Percentiles rank a stretch among this genome's conserved stretches.
Conservation (phyloP, 768 basidiomycete genomes). For the Boletus sp. region DNA sequence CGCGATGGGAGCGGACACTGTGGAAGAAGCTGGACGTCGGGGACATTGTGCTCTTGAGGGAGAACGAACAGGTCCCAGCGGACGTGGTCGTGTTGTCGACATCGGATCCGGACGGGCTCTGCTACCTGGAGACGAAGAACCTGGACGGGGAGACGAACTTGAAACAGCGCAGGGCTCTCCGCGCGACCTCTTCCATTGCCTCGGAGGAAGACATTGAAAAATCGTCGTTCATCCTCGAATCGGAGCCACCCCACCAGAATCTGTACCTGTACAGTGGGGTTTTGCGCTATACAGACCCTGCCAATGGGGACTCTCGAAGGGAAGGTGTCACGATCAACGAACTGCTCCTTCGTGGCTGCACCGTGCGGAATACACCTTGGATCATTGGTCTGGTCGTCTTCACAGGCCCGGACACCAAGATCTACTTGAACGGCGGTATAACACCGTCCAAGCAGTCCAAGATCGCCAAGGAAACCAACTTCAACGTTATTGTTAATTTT, state of each 20-base stretch:
- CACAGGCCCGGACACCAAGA: slow-evolving; percentile 90
- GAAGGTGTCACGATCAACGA: slow-evolving; percentile 89
- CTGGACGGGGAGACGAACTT: slow-evolving; percentile 97
- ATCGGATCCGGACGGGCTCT: slow-evolving; percentile 86
- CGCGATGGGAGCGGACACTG: slow-evolving; percentile 90
- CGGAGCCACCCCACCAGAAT: slow-evolving; percentile 91
- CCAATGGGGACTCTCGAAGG: slow-evolving; percentile 49
- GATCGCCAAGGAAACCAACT: slow-evolving; percentile 98
- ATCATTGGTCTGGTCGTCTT: slow-evolving; percentile 91
- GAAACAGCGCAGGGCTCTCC: slow-evolving; percentile 77
- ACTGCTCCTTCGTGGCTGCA: slow-evolving; percentile 85
- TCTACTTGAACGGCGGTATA: slow-evolving; percentile 87
- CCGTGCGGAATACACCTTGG: slow-evolving; percentile 88
- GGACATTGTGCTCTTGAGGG: slow-evolving; percentile 85
- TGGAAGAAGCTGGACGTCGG: slow-evolving; percentile 99
- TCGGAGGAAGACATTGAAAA: slow-evolving; percentile 91
- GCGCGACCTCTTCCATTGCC: slow-evolving; percentile 67
- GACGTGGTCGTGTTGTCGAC: slow-evolving; percentile 92
- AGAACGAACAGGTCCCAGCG: slow-evolving; percentile 95
- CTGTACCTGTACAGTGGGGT: slow-evolving; percentile 89
- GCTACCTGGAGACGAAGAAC: slow-evolving; percentile 98
- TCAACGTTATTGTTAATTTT: slow-evolving; percentile 96
- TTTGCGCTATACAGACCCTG: slow-evolving; percentile 63
- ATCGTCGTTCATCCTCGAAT: slow-evolving; percentile 83
- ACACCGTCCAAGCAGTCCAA: slow-evolving; percentile 97